Evolutionary conservation across 2,329 filamentous ascomycete genomes (phyloP), one percentile per base, ranked within the genome.

Genomic region (Exophiala oligosperma): DNA sequence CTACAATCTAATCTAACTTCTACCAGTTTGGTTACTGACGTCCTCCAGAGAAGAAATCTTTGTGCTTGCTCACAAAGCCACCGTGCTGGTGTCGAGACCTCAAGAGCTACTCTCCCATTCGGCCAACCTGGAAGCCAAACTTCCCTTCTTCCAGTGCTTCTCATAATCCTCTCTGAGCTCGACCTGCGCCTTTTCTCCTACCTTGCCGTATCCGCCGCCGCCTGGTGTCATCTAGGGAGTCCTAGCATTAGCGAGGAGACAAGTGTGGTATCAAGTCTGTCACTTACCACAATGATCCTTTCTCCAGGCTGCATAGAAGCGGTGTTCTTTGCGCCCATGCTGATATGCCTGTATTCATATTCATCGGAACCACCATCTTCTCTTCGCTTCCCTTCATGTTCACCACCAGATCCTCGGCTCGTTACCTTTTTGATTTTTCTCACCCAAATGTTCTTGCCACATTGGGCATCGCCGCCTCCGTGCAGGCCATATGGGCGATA

Each of bases 381-480:
- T 6, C 80, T 78, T 17, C 82, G 65, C 52, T 80, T 81, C 54
- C 82, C 79, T 56, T 77, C 77, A 52, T 77, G 69, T 54, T 75
- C 76, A 62, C 75, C 72, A 1, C 40, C 70, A 62, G 28, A n/a
- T 11, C 72, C 69, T 38, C 68, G 63, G 28, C 54, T 66, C 4
- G 64, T 62, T 6, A 54, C 76, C 71, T 84, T 85, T 64, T 80
- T 77, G 53, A 93, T 87, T 60, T 84, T 87, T 6, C 90, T 80
- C 32, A 95, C 86, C 93, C 93, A 97, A 47, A 95, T 77, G 66
- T 97, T 97, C 61, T 92, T 76, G 0, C 93, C 93, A 51, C 89
- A 88, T 66, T 84, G 76, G 0, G 86, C 93, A 61, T 93, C 88
- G 56, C 86, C 87, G 2, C 93, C 93, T 0, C 93, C 93, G 23